Base-by-base conservation (phyloP, 2,329 filamentous ascomycete genomes). In the Alternaria sp. region DNA sequence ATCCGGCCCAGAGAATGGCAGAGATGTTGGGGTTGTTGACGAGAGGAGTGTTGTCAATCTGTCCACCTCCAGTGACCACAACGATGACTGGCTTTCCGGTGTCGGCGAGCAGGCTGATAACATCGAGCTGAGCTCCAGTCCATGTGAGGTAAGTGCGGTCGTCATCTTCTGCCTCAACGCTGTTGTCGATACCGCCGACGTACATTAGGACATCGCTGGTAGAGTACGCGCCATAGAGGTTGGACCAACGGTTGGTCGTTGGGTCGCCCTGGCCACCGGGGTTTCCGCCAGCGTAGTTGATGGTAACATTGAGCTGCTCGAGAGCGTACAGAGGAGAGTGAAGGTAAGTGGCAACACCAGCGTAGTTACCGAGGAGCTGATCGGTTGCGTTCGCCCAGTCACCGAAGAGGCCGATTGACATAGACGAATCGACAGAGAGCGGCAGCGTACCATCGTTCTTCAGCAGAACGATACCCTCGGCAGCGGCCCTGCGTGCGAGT, bases 351-450 rank as follows among this genome's bases (percentile, higher is more conserved):
- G 88, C 82, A 2, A 82, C 75, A 32, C 88, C 88, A 55, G 75
- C 81, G 74, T 90, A 90, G 66, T 87, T 88, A 28, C 88, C 88
- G 52, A 87, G 85, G 80, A 90, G 82, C 65, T 88, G 82, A 4
- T 78, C 79, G 3, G 67, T 70, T 3, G 85, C 85, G 60, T 87
- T 87, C 1, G 85, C 87, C 83, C 87, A 90, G 44, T 83, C 83
- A 0, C 88, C 88, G 50, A 90, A 81, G n/a, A 90, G 76, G 1
- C 86, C 87, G 5, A 90, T 77, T 3, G 76, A 81, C n/a, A 73
- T 78, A 23, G 79, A 81, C 3, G 73, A 77, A 17, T 69, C 73
- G 2, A 81, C 67, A 7, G 70, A 57, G 4, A 87, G 72, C 0
- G 86, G 86, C 1, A 87, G 72, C 0, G 77, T 75, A 32, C 86